Conservation (phyloP, 2,329 filamentous ascomycete species). For the Aspergillus melleus region DNA sequence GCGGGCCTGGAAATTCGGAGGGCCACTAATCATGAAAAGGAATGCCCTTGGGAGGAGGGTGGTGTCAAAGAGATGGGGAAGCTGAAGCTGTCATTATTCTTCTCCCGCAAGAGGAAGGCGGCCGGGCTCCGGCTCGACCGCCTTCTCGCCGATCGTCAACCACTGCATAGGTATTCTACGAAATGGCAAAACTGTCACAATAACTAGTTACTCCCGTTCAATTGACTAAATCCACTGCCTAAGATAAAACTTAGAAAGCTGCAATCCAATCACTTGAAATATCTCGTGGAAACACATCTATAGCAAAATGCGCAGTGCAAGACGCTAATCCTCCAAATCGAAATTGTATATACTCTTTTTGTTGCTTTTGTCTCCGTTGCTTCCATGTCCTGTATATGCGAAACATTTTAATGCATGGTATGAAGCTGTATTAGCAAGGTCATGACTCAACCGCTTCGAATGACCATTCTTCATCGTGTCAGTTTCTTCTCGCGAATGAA, state of each 20-base stretch:
- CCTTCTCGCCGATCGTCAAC: not conserved
- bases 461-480: conserved; percentile 31
- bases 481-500: conserved; percentile 62
- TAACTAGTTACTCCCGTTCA: no score
- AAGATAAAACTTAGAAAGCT: not conserved
- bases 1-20: not conserved
- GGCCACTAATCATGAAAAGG: not conserved
- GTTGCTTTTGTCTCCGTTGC: not conserved
- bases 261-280: no score
- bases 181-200: no score
- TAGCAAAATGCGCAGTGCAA: no score
- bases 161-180: not conserved
- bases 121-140: not conserved
- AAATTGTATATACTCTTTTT: not conserved
- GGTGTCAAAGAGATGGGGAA: not conserved
- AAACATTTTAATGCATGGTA: not conserved
- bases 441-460: not conserved
- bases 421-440: no score
- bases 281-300: no score
- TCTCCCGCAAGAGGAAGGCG: not conserved
- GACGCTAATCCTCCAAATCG: no score
- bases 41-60: not conserved
- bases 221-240: no score
- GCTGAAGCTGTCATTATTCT: not conserved
- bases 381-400: not conserved